A percentile compares a stretch with the other conserved stretches of the same genome.
Evolutionary conservation across 768 basidiomycete genomes (phyloP).

Genomic region (Pulveroboletus sp.): DNA sequence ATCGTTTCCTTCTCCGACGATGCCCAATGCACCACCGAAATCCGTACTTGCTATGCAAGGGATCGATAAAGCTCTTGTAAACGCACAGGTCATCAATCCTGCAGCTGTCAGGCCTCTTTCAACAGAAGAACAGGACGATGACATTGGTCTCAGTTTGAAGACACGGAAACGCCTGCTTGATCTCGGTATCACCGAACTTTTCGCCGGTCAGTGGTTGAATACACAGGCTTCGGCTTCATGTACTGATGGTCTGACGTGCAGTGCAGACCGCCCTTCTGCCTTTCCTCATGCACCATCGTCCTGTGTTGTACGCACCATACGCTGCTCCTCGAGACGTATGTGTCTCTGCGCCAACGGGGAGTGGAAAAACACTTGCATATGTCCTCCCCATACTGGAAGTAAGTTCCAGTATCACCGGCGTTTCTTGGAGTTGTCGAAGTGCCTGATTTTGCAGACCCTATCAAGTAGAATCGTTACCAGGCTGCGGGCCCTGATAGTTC

Average conservation of each 20-base stretch:
- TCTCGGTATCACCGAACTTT: constrained; percentile 79
- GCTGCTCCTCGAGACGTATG: constrained; percentile 75
- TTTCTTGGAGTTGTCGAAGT: neutral
- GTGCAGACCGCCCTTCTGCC: constrained; percentile 90
- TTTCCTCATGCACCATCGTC: constrained; percentile 56
- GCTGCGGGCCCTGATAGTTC: constrained; percentile 80
- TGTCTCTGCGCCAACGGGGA: constrained; percentile 95
- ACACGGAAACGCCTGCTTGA: constrained; percentile 63
- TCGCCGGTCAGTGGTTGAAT: constrained; percentile 62
- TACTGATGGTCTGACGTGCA: constrained; percentile 32
- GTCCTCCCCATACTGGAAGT: constrained; percentile 90
- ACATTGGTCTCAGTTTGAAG: constrained; percentile 52
- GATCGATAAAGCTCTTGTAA: constrained; percentile 66
- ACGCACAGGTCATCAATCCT: constrained; percentile 68
- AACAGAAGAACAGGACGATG: constrained; percentile 33
- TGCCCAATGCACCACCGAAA: constrained; percentile 68
- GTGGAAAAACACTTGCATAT: constrained; percentile 97
- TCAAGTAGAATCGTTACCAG: constrained; percentile 73
- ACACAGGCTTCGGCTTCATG: neutral
- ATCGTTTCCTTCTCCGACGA: constrained; percentile 62
- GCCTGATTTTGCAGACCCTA: constrained; percentile 48
- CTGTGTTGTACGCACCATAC: constrained; percentile 61
- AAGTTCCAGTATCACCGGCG: constrained; percentile 4
- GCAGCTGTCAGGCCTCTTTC: constrained; percentile 43
- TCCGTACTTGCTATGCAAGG: constrained; percentile 72